Evolutionary conservation across 225 moss, liverwort and hornwort genomes (phyloP), one percentile per base, ranked within the genome.

Genomic region (Physcomitrium patens): DNA sequence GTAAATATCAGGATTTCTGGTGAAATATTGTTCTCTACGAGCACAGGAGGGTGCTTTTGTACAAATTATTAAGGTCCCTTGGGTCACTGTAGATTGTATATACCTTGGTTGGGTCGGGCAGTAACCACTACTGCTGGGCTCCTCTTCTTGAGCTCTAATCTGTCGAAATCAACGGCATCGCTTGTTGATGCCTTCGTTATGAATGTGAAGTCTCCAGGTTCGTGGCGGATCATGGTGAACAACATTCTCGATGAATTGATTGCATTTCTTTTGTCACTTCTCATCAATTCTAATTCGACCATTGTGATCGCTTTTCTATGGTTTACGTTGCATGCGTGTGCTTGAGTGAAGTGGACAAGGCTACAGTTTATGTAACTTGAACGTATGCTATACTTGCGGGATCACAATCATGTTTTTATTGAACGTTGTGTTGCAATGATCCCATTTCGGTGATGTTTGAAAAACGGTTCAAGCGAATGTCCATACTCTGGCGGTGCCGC

Each of bases 101-200:
- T 63, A 70, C 26, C 55, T 22, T 74, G 52, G 43, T 41, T 28
- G 27, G 47, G 31, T 28, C 46, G 69, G 58, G 54, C 7, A 23
- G 13, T 80, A 19, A 61, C 24, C 77, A 55, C 58, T 71, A 64
- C 69, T 60, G 23, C 80, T 80, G 80, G 69, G 86, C 80, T 80
- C 78, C 78, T 58, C 70, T 65, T 69, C 69, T 80, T 51, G 83
- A 86, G 80, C 86, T 80, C 83, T 72, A 86, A 86, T 86, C 83
- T 83, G 86, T 86, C 83, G 86, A 86, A 86, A 83, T 83, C 80
- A 86, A 86, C 71, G 86, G 86, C 80, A 75, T 77, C 65, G 24
- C 67, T 60, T 68, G 10, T 72, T 74, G 13, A 79, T 77, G 81
- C 70, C 80, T 72, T 75, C 68, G 61, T 81, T 68, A 76, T 83